A percentile compares a stretch with the other conserved stretches of the same genome.
Conservation (phyloP, 306 rosid species). For the Lupinus albus region DNA sequence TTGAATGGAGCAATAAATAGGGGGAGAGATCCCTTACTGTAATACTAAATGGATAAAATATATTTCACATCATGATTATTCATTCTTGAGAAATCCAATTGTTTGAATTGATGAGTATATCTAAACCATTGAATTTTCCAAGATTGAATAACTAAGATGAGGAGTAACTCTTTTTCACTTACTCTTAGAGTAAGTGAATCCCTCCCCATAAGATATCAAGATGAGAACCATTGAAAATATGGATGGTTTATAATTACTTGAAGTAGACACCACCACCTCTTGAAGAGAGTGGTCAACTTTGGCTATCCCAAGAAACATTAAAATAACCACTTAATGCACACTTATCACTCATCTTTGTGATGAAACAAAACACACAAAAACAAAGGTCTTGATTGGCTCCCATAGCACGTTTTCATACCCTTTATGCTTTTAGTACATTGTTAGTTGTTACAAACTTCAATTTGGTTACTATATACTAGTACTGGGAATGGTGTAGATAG, state of each 20-base stretch:
- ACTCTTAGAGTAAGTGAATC: too few species aligned
- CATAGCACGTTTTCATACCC: background rate
- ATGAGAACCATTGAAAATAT: too few species aligned
- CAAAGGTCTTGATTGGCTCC: slow-evolving; percentile 29
- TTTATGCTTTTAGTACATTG: background rate
- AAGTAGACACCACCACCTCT: background rate
- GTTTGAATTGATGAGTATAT: too few species aligned
- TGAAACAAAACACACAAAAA: slow-evolving; percentile 20
- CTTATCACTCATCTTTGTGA: background rate
- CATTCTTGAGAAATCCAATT: too few species aligned
- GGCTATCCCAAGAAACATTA: background rate
- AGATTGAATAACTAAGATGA: too few species aligned
- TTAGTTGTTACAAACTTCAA: slow-evolving; percentile 33
- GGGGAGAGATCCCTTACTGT: too few species aligned
- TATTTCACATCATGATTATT: too few species aligned
- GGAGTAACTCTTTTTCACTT: too few species aligned
- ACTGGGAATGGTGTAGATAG: slow-evolving; percentile 32
- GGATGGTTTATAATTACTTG: background rate
- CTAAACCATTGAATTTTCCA: too few species aligned
- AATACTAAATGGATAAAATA: too few species aligned
- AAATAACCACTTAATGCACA: background rate
- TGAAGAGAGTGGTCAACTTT: background rate
- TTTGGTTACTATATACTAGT: background rate
- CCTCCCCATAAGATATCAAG: too few species aligned
- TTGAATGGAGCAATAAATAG: too few species aligned